Evolutionary conservation across 1,284 basidiomycete genomes (phyloP).

Genomic region (Irpex sp.): DNA sequence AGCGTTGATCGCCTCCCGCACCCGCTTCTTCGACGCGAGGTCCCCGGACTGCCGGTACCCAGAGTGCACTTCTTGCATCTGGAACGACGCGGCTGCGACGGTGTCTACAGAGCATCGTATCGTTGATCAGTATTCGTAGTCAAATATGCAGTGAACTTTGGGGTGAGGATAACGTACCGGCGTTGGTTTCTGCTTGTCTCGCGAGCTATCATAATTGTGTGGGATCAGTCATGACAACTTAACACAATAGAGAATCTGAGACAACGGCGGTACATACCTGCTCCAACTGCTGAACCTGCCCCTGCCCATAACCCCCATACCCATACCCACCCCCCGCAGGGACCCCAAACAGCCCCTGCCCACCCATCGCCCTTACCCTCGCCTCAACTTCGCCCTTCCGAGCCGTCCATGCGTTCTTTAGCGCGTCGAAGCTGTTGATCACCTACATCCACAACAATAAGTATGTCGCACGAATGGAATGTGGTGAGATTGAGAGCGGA

Average conservation of each 20-base stretch:
- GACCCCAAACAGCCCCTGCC: constrained; percentile 25
- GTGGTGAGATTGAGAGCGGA: no score
- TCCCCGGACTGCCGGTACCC: constrained; percentile 36
- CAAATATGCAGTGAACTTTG: background rate
- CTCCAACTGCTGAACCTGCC: constrained; percentile 28
- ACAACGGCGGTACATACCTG: constrained; percentile 21
- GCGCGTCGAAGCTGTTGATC: constrained; percentile 27
- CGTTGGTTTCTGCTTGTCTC: constrained; percentile 28
- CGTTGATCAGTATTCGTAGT: background rate
- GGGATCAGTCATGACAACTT: no score
- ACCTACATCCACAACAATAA: constrained; percentile 13
- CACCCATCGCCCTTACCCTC: constrained; percentile 23
- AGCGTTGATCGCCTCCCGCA: constrained; percentile 35
- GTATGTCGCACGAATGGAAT: background rate
- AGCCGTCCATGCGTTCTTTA: constrained; percentile 29
- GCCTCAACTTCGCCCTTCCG: constrained; percentile 28
- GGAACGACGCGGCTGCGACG: constrained; percentile 31
- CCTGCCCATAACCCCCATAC: constrained; percentile 20
- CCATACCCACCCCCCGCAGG: constrained; percentile 16
- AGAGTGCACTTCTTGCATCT: constrained; percentile 31
- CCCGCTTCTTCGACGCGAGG: constrained; percentile 32
- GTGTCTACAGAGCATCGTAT: constrained; percentile 20
- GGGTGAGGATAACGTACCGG: no score
- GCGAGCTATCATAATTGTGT: constrained; percentile 19
- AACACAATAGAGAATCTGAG: no score